Base-by-base conservation (phyloP, 805 yeast species). In the Tetrapisispora arboricola region DNA sequence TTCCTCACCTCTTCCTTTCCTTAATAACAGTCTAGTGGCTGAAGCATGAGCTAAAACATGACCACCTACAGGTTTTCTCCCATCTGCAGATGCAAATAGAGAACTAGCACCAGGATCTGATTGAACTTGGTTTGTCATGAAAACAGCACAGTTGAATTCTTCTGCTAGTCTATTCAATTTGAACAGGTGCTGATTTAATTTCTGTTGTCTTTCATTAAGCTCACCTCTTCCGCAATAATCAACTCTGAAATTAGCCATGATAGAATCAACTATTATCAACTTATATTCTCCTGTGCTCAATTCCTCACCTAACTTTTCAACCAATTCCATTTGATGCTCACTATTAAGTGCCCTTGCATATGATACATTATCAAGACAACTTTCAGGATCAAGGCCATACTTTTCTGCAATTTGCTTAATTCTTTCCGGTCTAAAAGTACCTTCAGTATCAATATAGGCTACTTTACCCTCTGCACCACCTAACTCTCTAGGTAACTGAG, bases 391-490 rank as follows among this genome's bases (percentile, higher is more conserved):
- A 44, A 82, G 67, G 0, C 76, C 82, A 57, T 75, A 82, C 42
- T 84, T 63, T 47, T 71, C 75, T 1, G 90, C 86, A 49, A 83
- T 82, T 31, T 78, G 73, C 30, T 60, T 63, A 39, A 75, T 71
- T 54, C 80, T 66, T 45, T 79, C 85, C 2, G 90, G 90, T 43
- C 90, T 70, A 48, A 82, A 82, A 1, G 90, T 82, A 4, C 90
- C 90, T 55, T 83, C 90, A 0, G 90, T 81, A 53, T 83, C 90
- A 44, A 82, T 78, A 51, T 76, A 82, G 9, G 84, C 80, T 21
- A 82, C 84, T 60, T 81, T 82, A 0, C 90, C 90, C 56, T 80
- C 88, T 12, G 80, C 87, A 4, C 90, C 90, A 4, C 88, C 88
- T 72, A 77, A 66, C 35, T 65, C 70, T 33, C 69, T 74, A 9